Percentiles rank a stretch among this genome's conserved stretches.
These are phyloP conservation scores for Gryganskiella cystojenkinii DNA, from an alignment of 192 early-diverging fungal genomes.

Conservation along the genomic window DNA sequence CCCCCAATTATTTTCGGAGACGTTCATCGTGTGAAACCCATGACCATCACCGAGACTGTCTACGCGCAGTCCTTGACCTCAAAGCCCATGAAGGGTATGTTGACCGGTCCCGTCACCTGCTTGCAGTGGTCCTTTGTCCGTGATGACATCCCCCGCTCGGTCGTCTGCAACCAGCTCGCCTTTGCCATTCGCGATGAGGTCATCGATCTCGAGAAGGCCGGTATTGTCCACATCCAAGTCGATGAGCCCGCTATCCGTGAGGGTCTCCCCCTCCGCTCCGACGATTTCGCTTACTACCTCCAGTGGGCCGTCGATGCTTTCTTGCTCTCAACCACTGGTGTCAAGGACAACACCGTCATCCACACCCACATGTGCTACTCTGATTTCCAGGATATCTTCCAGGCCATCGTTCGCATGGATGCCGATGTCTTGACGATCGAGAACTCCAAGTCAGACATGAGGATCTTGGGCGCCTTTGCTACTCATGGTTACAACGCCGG, in stretches of 20 bases:
- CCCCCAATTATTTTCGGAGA: slow-evolving; percentile 99
- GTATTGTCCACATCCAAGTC: slow-evolving; percentile 95
- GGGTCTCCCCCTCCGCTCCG: slow-evolving; percentile 91
- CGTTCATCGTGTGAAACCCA: slow-evolving; percentile 88
- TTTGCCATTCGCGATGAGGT: slow-evolving; percentile 98
- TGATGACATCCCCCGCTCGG: slow-evolving; percentile 91
- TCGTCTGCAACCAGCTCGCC: slow-evolving; percentile 90
- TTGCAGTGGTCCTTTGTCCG: slow-evolving; percentile 99
- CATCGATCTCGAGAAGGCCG: slow-evolving; percentile 89
- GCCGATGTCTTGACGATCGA: slow-evolving; percentile 99
- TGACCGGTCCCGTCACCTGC: slow-evolving; percentile 98
- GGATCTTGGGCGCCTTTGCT: slow-evolving; percentile 91
- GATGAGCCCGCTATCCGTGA: slow-evolving; percentile 99
- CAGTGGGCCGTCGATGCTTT: slow-evolving; percentile 96
- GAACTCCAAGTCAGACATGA: slow-evolving; percentile 97
- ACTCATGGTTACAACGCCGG: slow-evolving; percentile 85
- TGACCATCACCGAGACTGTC: slow-evolving; percentile 88
- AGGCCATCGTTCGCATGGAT: slow-evolving; percentile 91
- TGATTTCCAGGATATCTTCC: slow-evolving; percentile 99
- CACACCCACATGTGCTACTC: slow-evolving; percentile 99
- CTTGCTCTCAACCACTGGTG: slow-evolving; percentile 89
- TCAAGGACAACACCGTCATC: slow-evolving; percentile 90
- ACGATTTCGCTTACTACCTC: slow-evolving; percentile 91
- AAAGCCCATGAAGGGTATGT: slow-evolving; percentile 99
- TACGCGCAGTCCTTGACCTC: slow-evolving; percentile 92